Percentiles rank a stretch among this genome's conserved stretches.
These are phyloP conservation scores for Rhynchosporium secalis DNA, from an alignment of 2,329 filamentous ascomycete genomes.

Conservation along the genomic window DNA sequence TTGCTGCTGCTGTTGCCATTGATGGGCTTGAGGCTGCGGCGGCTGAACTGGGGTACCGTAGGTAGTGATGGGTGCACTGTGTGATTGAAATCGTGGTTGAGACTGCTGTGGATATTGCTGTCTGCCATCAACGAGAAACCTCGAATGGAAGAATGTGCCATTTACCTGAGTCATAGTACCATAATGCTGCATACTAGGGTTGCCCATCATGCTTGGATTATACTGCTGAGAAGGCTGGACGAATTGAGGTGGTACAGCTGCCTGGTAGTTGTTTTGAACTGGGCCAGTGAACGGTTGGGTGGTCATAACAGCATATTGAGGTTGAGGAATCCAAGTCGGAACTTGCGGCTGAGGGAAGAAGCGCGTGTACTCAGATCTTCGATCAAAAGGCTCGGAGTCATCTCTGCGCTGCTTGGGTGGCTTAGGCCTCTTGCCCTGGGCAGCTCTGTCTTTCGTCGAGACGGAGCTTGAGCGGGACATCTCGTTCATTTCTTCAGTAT, in stretches of 20 bases:
- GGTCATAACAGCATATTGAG: conserved; percentile 54
- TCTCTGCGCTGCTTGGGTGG: conserved; percentile 61
- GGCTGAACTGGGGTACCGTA: conserved; percentile 40
- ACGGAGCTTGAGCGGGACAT: conserved; percentile 86
- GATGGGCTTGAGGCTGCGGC: conserved; percentile 35
- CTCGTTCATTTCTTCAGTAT: conserved; percentile 69
- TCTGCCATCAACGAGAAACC: conserved; percentile 17
- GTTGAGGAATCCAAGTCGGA: conserved; percentile 56
- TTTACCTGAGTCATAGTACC: conserved; percentile 37
- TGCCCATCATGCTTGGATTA: conserved; percentile 34
- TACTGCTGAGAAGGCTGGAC: conserved; percentile 38
- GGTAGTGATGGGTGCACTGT: conserved; percentile 39
- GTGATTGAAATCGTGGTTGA: conserved; percentile 37
- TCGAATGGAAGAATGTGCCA: not conserved
- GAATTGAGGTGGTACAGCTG: conserved; percentile 45
- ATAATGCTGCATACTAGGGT: conserved; percentile 44
- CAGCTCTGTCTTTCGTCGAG: conserved; percentile 75
- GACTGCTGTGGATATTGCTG: conserved; percentile 37
- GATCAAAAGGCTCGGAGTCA: conserved; percentile 65
- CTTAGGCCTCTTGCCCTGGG: conserved; percentile 70
- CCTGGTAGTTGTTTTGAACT: conserved; percentile 41
- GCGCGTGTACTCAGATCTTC: conserved; percentile 67
- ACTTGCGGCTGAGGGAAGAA: conserved; percentile 60
- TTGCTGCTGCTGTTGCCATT: conserved; percentile 37
- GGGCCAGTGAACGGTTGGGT: conserved; percentile 50